Percentiles rank a stretch among this genome's conserved stretches.
Conservation (phyloP, 1,284 basidiomycete genomes). For the Cystobasidiaceae sp. region DNA sequence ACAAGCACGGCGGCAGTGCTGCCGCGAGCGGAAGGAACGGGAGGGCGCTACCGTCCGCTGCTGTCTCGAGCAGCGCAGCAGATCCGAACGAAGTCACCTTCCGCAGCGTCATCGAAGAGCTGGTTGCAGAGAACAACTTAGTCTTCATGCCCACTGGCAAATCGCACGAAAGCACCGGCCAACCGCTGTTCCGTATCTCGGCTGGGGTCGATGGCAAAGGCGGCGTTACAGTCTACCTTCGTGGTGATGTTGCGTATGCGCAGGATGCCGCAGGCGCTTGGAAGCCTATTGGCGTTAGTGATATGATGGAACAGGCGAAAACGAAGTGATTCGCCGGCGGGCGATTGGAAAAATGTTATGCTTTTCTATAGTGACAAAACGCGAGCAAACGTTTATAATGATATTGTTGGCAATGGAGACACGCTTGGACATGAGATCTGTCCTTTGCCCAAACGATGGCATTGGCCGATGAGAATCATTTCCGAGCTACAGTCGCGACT, state of each 20-base stretch:
- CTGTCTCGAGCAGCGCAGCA: slow-evolving; percentile 32
- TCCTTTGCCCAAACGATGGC: too few species aligned
- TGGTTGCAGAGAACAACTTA: slow-evolving; percentile 72
- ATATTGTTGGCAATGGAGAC: too few species aligned
- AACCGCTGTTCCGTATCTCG: slow-evolving; percentile 79
- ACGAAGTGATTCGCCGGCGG: too few species aligned
- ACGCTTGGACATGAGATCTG: too few species aligned
- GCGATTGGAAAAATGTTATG: too few species aligned
- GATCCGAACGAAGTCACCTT: slow-evolving; percentile 72
- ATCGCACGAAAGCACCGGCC: slow-evolving; percentile 71
- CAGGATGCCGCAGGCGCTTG: slow-evolving; percentile 30
- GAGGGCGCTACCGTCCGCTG: slow-evolving; percentile 38
- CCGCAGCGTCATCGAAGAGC: slow-evolving; percentile 82
- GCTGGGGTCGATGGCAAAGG: slow-evolving; percentile 70
- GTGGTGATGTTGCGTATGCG: slow-evolving; percentile 61
- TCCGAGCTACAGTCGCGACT: too few species aligned
- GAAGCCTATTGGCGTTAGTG: slow-evolving; percentile 39
- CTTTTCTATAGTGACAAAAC: too few species aligned
- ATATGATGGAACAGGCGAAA: slow-evolving; percentile 37
- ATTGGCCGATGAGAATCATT: too few species aligned
- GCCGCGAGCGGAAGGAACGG: slow-evolving; percentile 13
- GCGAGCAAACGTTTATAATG: too few species aligned
- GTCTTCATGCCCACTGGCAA: slow-evolving; percentile 79
- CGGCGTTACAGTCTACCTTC: slow-evolving; percentile 74
- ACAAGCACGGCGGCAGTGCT: slow-evolving; percentile 31